Percentiles rank a stretch among this genome's conserved stretches.
phyloP scores from a whole-genome alignment of 345 rosid species.

The Dovyalis caffra region DNA sequence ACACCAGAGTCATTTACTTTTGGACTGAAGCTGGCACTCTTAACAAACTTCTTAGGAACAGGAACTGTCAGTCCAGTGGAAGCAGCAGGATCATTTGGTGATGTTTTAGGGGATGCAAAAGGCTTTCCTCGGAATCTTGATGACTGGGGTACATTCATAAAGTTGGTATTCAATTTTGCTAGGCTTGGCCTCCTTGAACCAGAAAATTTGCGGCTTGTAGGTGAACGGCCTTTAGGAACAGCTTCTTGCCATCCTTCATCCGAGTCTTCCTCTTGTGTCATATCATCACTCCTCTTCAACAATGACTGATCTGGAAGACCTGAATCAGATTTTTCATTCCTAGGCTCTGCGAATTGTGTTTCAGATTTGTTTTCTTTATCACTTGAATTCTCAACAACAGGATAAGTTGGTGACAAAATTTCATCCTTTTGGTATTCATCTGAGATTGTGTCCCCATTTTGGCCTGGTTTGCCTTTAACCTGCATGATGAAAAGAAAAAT shows the following conservation, averaged over 20 bases:
- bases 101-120: conserved; percentile 57
- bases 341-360: conserved; percentile 46
- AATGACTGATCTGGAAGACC: conserved; percentile 38
- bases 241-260: conserved; percentile 99
- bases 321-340: conserved; percentile 49
- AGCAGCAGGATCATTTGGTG: conserved; percentile 47
- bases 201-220: conserved; percentile 60
- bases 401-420: conserved; percentile 41
- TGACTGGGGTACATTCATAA: conserved; percentile 60
- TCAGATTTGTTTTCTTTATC: conserved; percentile 80
- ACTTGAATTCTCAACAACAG: conserved; percentile 51
- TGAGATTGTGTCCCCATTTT: conserved; percentile 53
- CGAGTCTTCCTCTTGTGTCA: conserved; percentile 48
- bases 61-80: conserved; percentile 44
- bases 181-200: conserved; percentile 74
- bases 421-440: conserved; percentile 72
- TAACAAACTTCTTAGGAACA: conserved; percentile 51
- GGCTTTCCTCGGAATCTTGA: conserved; percentile 68
- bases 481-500: conserved; percentile 33
- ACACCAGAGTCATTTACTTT: conserved; percentile 41
- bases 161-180: conserved; percentile 87
- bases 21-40: conserved; percentile 75
- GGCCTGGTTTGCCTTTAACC: conserved; percentile 75
- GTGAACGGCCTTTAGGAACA: conserved; percentile 81
- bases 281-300: conserved; percentile 33